Evolutionary conservation across 805 yeast species (phyloP).

Genomic region (Wickerhamomyces subpelliculosus): DNA sequence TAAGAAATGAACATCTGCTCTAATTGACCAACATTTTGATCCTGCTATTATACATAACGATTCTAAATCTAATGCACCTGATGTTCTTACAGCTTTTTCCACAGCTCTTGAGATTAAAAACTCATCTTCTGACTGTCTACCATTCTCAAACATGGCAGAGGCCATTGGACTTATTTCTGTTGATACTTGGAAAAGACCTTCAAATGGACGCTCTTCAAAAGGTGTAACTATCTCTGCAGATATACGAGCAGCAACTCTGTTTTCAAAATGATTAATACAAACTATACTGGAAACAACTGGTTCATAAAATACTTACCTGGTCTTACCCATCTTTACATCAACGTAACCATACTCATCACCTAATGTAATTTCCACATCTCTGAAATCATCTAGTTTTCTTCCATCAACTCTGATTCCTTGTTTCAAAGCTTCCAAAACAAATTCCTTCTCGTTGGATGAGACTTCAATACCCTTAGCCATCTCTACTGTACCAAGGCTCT

Average conservation of each 20-base stretch:
- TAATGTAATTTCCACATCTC: conserved; percentile 58
- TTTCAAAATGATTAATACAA: conserved; percentile 8
- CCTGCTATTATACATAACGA: conserved; percentile 89
- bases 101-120: conserved; percentile 72
- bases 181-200: conserved; percentile 77
- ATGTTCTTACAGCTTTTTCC: conserved; percentile 86
- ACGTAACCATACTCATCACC: conserved; percentile 77
- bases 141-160: conserved; percentile 71
- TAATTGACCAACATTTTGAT: conserved; percentile 79
- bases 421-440: conserved; percentile 56
- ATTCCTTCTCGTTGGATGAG: conserved; percentile 56
- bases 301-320: conserved; percentile 28
- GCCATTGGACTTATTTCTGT: conserved; percentile 92
- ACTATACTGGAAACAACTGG: no score
- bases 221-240: conserved; percentile 76
- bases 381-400: conserved; percentile 52
- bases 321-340: conserved; percentile 69
- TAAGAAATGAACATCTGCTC: conserved; percentile 85
- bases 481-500: not conserved
- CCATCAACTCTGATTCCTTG: conserved; percentile 63
- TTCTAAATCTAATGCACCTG: conserved; percentile 88
- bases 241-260: conserved; percentile 57
- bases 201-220: conserved; percentile 87
- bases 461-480: conserved; percentile 62
- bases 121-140: conserved; percentile 70